A percentile compares a stretch with the other conserved stretches of the same genome.
Conservation (phyloP, 2,329 filamentous ascomycete genomes). For the Chaetomiaceae sp. region DNA sequence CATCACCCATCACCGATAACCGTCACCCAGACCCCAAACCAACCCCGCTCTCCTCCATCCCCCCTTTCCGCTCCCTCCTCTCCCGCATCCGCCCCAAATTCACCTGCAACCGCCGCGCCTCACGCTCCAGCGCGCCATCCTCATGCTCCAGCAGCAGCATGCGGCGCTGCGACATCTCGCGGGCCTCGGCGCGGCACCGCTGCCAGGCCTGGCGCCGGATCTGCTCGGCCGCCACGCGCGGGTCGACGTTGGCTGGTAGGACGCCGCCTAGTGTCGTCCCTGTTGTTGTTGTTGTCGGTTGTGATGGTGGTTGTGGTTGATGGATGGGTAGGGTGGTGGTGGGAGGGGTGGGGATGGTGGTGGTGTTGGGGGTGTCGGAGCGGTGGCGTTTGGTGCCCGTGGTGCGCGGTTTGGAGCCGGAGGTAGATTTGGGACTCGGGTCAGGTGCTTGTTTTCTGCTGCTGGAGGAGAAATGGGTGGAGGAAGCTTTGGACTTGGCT, state of each 20-base stretch:
- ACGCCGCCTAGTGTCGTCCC: conserved; percentile 8
- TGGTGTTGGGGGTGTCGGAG: neutral
- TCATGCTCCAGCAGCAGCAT: conserved; percentile 20
- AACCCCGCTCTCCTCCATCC: neutral
- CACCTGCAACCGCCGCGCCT: conserved; percentile 18
- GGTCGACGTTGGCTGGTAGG: conserved; percentile 14
- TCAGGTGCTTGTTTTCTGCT: conserved; percentile 1
- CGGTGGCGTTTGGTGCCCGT: neutral
- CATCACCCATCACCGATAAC: too few relatives aligned
- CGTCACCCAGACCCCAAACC: neutral
- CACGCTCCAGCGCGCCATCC: conserved; percentile 18
- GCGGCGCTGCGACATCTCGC: conserved; percentile 20
- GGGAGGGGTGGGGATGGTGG: neutral
- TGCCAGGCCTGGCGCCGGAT: conserved; percentile 21
- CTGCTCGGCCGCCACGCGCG: conserved; percentile 17
- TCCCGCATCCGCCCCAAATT: conserved; percentile 20
- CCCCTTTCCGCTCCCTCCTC: conserved; percentile 7
- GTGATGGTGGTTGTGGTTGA: neutral
- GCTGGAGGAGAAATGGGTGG: neutral
- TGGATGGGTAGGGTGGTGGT: too few relatives aligned
- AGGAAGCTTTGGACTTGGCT: neutral
- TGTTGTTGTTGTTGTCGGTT: neutral
- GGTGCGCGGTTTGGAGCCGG: neutral
- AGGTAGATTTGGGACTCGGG: neutral
- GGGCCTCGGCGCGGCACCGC: conserved; percentile 17